phyloP scores from a whole-genome alignment of 2,329 filamentous ascomycete genomes.

The Claviceps quebecensis region DNA sequence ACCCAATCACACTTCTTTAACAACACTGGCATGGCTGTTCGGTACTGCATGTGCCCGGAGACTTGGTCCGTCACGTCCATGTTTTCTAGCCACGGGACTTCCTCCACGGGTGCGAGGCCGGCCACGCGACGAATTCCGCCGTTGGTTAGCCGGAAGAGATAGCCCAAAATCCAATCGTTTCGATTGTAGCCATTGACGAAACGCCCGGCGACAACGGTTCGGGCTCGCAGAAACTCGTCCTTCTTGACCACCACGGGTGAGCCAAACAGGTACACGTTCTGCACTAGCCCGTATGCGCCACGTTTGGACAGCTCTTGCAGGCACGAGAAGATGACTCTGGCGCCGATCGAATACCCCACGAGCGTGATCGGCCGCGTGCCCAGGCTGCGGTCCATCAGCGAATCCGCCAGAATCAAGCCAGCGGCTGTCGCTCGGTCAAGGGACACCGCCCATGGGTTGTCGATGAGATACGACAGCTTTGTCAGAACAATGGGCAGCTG shows the following conservation, averaged over 20 bases:
- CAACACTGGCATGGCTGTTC: conserved; percentile 77
- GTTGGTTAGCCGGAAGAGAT: conserved; percentile 86
- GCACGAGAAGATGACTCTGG: conserved; percentile 84
- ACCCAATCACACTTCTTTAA: conserved; percentile 81
- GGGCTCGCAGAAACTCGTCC: conserved; percentile 72
- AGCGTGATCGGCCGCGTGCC: conserved; percentile 85
- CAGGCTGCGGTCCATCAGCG: conserved; percentile 78
- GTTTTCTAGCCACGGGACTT: conserved; percentile 73
- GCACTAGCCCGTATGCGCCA: conserved; percentile 73
- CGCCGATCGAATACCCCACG: conserved; percentile 86
- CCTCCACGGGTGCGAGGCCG: conserved; percentile 64
- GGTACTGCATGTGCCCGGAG: conserved; percentile 92
- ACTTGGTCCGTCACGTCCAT: conserved; percentile 76
- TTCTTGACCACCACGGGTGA: conserved; percentile 82
- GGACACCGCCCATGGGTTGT: conserved; percentile 98
- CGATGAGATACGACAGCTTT: conserved; percentile 89
- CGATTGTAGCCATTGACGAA: conserved; percentile 90
- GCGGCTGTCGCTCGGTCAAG: conserved; percentile 78
- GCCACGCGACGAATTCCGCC: conserved; percentile 84
- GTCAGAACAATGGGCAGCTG: conserved; percentile 86
- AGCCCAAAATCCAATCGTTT: conserved; percentile 95
- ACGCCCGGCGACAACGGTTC: conserved; percentile 76
- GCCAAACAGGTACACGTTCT: conserved; percentile 93
- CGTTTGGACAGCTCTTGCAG: conserved; percentile 73
- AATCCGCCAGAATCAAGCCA: conserved; percentile 87